Conservation (phyloP, 352 stramenopile genomes). For the Phytophthora aleatoria region DNA sequence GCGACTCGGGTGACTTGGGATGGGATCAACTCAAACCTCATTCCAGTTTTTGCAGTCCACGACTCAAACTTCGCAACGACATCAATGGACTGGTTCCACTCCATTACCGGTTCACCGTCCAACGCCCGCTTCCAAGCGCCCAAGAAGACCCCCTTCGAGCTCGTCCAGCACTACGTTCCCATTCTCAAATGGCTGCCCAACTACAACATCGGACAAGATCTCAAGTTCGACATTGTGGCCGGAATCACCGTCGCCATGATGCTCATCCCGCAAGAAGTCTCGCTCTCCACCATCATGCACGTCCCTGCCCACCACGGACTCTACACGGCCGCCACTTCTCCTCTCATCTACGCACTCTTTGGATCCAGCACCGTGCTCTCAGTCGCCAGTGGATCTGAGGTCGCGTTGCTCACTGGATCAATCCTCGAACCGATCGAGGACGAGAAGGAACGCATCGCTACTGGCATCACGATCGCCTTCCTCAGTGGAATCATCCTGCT, state of each 20-base stretch:
- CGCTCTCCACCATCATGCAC: background rate
- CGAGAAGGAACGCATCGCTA: slow-evolving; percentile 47
- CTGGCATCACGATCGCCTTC: slow-evolving; percentile 62
- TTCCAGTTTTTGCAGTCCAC: background rate
- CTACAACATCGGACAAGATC: background rate
- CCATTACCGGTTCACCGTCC: background rate
- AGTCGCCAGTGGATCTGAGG: slow-evolving; percentile 73
- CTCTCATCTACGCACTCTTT: slow-evolving; percentile 88
- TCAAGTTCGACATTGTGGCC: background rate
- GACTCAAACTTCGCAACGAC: background rate
- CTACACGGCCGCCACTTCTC: slow-evolving; percentile 11
- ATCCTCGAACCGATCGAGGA: slow-evolving; percentile 52
- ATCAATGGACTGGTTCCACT: background rate
- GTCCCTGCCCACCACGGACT: background rate
- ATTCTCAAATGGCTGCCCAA: background rate
- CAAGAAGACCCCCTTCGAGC: background rate
- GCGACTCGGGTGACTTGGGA: background rate
- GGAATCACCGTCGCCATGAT: background rate
- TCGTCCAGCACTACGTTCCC: background rate
- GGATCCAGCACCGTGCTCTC: slow-evolving; percentile 78
- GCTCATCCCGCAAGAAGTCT: background rate
- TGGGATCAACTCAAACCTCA: background rate
- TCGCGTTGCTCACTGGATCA: slow-evolving; percentile 51
- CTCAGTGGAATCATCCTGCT: slow-evolving; percentile 79
- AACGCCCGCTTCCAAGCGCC: background rate